These are phyloP conservation scores for Odontarrhena argentea DNA, from an alignment of 345 rosid species.

Conservation along the genomic window DNA sequence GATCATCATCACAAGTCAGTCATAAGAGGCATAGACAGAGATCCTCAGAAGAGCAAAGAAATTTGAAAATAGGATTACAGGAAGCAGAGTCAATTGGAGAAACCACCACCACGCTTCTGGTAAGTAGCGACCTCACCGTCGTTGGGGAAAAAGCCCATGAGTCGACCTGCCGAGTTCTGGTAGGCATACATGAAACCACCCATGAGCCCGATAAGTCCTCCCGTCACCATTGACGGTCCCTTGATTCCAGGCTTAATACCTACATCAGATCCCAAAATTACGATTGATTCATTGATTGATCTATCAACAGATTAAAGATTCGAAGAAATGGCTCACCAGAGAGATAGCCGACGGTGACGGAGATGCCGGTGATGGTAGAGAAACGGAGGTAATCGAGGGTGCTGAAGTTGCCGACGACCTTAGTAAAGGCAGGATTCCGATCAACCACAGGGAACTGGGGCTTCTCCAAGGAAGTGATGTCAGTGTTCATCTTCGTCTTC, in stretches of 20 bases:
- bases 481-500: slow-evolving; percentile 69
- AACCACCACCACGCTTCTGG: slow-evolving; percentile 59
- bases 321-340: slow-evolving; percentile 38
- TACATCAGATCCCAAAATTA: slow-evolving; percentile 16
- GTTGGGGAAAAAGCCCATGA: slow-evolving; percentile 95
- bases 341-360: slow-evolving; percentile 96
- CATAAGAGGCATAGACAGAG: too few species aligned
- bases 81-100: slow-evolving; percentile 30
- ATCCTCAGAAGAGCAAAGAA: too few species aligned
- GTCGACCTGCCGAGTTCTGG: slow-evolving; percentile 93
- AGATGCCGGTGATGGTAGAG: slow-evolving; percentile 71
- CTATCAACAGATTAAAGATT: not conserved
- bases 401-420: slow-evolving; percentile 79
- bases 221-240: slow-evolving; percentile 98
- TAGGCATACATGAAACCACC: slow-evolving; percentile 99
- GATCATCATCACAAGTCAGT: too few species aligned
- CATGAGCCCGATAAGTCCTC: slow-evolving; percentile 93
- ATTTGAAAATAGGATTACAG: not conserved
- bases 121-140: slow-evolving; percentile 78
- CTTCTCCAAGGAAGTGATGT: slow-evolving; percentile 89
- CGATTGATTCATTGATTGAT: too few species aligned
- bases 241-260: slow-evolving; percentile 88
- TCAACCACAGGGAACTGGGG: slow-evolving; percentile 88
- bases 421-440: slow-evolving; percentile 82
- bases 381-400: slow-evolving; percentile 80